Conservation (phyloP, 2,329 filamentous ascomycete species). For the Penicillium sp. region DNA sequence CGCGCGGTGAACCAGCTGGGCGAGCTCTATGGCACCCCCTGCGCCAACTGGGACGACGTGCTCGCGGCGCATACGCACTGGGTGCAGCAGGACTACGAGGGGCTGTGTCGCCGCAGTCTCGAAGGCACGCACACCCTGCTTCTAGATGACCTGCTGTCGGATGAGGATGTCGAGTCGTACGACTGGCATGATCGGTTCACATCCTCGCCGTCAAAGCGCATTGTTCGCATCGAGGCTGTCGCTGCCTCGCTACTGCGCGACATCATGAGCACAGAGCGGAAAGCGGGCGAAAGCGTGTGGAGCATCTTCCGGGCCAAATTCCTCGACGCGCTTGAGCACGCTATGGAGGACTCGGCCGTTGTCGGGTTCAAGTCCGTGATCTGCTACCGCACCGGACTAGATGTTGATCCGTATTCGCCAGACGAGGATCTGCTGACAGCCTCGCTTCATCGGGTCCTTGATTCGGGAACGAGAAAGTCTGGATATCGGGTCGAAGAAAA, state of each 20-base stretch:
- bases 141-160: slow-evolving; percentile 74
- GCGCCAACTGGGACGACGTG: slow-evolving; percentile 61
- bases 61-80: slow-evolving; percentile 52
- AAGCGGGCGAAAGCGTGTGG: slow-evolving; percentile 34
- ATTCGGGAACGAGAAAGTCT: slow-evolving; percentile 28
- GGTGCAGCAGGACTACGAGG: slow-evolving; percentile 54
- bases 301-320: slow-evolving; percentile 32
- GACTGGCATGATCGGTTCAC: slow-evolving; percentile 69
- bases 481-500: slow-evolving; percentile 57
- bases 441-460: slow-evolving; percentile 32
- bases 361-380: slow-evolving; percentile 82
- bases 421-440: slow-evolving; percentile 39
- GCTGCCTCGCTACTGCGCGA: slow-evolving; percentile 65
- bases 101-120: slow-evolving; percentile 66
- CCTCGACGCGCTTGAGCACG: slow-evolving; percentile 52
- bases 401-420: slow-evolving; percentile 56
- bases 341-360: slow-evolving; percentile 66
- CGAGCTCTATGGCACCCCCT: slow-evolving; percentile 63
- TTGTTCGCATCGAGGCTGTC: slow-evolving; percentile 75
- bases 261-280: slow-evolving; percentile 36
- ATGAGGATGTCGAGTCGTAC: slow-evolving; percentile 59
- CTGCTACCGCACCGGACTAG: slow-evolving; percentile 76
- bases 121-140: slow-evolving; percentile 72
- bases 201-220: slow-evolving; percentile 65
- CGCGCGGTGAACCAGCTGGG: slow-evolving; percentile 71